These are phyloP conservation scores for Balansia obtecta DNA, from an alignment of 2,329 filamentous ascomycete species.

Conservation along the genomic window DNA sequence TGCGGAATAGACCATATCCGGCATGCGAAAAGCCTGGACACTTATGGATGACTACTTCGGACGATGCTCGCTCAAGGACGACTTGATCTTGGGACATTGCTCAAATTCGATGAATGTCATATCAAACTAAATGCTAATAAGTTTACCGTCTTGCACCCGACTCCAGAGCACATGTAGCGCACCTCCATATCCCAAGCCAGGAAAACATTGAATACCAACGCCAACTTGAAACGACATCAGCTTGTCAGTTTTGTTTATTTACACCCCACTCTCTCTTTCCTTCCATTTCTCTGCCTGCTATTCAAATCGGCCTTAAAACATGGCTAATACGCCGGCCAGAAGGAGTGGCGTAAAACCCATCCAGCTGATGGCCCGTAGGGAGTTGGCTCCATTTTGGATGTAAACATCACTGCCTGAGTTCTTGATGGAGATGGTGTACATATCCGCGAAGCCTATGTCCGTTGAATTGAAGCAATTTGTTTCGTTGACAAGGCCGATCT, in stretches of 20 bases:
- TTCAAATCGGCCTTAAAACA: slow-evolving; percentile 19
- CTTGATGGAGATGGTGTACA: slow-evolving; percentile 56
- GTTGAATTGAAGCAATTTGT: slow-evolving; percentile 84
- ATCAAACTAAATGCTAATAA: not conserved
- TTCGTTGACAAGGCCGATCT: slow-evolving; percentile 58
- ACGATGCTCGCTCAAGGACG: too few species aligned
- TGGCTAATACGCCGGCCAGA: slow-evolving; percentile 24
- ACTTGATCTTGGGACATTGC: too few species aligned
- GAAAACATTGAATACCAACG: not conserved
- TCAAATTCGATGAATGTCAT: not conserved
- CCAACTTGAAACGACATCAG: not conserved
- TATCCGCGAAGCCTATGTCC: slow-evolving; percentile 60
- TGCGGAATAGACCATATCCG: too few species aligned
- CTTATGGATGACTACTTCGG: too few species aligned
- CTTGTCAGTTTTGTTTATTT: slow-evolving; percentile 4
- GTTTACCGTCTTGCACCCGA: not conserved
- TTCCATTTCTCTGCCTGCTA: too few species aligned
- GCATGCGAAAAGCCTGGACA: not conserved
- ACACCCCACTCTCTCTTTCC: not conserved
- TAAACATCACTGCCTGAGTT: slow-evolving; percentile 24
- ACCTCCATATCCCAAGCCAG: not conserved
- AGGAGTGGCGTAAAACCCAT: slow-evolving; percentile 31
- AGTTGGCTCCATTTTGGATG: slow-evolving; percentile 16
- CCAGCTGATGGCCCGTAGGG: slow-evolving; percentile 14
- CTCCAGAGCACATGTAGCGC: not conserved